Evolutionary conservation across 163 green algal genomes (phyloP).

Genomic region (Chlamydomonas reinhardtii): DNA sequence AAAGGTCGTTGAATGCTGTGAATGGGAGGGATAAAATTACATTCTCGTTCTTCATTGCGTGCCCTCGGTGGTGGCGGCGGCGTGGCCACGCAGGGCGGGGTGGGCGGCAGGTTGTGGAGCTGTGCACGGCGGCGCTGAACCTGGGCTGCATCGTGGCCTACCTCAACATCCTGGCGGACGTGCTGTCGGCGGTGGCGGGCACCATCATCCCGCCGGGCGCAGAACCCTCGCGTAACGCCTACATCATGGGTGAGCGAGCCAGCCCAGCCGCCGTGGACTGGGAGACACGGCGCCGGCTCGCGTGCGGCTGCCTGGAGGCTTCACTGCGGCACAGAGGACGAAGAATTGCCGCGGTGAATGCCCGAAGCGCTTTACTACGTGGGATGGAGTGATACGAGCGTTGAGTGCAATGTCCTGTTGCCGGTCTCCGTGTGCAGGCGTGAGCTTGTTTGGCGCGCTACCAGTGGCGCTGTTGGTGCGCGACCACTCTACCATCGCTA

Average conservation of each 20-base stretch:
- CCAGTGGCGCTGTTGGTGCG: constrained; percentile 79
- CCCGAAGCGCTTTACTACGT: no score
- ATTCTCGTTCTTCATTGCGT: no score
- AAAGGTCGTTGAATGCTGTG: no score
- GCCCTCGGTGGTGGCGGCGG: no score
- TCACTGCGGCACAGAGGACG: no score
- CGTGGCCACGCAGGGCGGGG: no score
- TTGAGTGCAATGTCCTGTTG: no score
- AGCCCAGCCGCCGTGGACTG: no score
- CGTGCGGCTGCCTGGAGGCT: no score
- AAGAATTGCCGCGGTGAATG: no score
- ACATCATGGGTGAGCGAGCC: constrained; percentile 68
- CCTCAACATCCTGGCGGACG: constrained; percentile 88
- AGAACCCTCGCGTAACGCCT: constrained; percentile 77
- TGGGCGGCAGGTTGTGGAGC: constrained; percentile 37
- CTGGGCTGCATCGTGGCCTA: constrained; percentile 81
- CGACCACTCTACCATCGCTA: constrained; percentile 70
- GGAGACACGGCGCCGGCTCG: not conserved
- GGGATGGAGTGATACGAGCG: no score
- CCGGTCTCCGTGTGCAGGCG: constrained; percentile 64
- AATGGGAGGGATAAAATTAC: no score
- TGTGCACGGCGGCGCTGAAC: constrained; percentile 69
- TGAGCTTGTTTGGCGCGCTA: constrained; percentile 78
- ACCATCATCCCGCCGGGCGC: constrained; percentile 86
- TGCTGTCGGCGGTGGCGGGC: constrained; percentile 77